Base-by-base conservation (phyloP, 805 yeast species). In the Suhomyces canberraensis region DNA sequence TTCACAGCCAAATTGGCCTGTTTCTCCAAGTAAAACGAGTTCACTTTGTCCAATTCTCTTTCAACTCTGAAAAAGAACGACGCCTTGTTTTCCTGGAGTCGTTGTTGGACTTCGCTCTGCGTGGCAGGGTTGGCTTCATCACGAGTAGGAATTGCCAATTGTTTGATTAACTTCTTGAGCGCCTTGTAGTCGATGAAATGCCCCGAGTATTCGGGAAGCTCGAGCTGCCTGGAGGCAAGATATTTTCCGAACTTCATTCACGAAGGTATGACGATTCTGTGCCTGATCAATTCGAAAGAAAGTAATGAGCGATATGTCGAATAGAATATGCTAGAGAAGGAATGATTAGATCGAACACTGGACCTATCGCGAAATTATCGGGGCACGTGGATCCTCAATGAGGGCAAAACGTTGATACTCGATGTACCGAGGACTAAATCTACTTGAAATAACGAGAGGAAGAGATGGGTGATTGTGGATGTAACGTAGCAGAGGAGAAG, bases 241-340 rank as follows among this genome's bases (percentile, higher is more conserved):
- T 88, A 86, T 63, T 93, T 93, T 35, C 98, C 98, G 61, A 89
- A 93, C 71, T 93, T 93, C 98, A 69, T 66, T n/a, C n/a, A n/a
- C n/a, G n/a, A 9, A 20, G 27, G 7, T 21, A 8, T 21, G 24
- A 21, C 8, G 24, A 8, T 21, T 21, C 24, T 21, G 9, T 21
- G 8, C 9, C 8, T 21, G 11, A 21, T 21, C 24, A 21, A 21
- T 21, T 21, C 11, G 24, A 21, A 21, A 8, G 24, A 21, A n/a
- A n/a, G n/a, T n/a, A n/a, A n/a, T n/a, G n/a, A n/a, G n/a, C n/a
- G n/a, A n/a, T n/a, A n/a, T n/a, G n/a, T n/a, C n/a, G n/a, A n/a
- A n/a, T n/a, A n/a, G n/a, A n/a, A n/a, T n/a, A n/a, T n/a, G n/a
- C n/a, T n/a, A n/a, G n/a, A n/a, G n/a, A n/a, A n/a, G n/a, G n/a